Conservation (phyloP, 257 asterid species). For the Ballota nigra region DNA sequence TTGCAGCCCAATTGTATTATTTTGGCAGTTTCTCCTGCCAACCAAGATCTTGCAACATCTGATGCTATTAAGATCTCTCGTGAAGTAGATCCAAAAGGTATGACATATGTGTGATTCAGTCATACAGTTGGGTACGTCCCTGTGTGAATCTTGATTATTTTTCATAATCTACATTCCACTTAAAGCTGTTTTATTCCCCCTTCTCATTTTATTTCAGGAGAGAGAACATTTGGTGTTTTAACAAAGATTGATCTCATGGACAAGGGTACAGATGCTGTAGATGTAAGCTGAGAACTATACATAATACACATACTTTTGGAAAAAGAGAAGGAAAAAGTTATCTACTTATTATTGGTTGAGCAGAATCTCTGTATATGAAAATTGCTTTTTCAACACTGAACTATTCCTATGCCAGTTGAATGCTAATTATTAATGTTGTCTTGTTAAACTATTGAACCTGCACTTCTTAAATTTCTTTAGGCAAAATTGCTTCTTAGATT, state of each 20-base stretch:
- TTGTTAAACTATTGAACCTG: background rate
- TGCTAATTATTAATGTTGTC: background rate
- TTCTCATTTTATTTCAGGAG: conserved; percentile 40
- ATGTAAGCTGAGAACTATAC: conserved; percentile 50
- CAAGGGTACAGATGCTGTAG: conserved; percentile 73
- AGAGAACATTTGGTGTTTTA: conserved; percentile 64
- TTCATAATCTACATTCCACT: conserved; percentile 10
- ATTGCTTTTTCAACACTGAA: background rate
- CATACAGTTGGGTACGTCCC: background rate
- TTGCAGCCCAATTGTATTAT: conserved; percentile 70
- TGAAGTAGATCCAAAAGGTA: conserved; percentile 65
- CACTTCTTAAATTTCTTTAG: background rate
- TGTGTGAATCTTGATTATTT: background rate
- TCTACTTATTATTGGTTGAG: conserved; percentile 10
- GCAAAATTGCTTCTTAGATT: background rate
- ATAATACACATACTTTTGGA: conserved; percentile 8
- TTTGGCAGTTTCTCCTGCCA: conserved; percentile 62
- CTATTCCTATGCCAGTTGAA: background rate
- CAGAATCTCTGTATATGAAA: background rate
- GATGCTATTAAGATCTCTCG: conserved; percentile 68
- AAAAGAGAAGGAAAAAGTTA: background rate
- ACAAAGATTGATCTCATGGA: conserved; percentile 73
- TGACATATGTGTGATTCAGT: background rate
- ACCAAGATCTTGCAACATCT: conserved; percentile 69
- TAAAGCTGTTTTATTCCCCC: background rate